phyloP scores from a whole-genome alignment of 495 filamentous ascomycete genomes.

The Xanthoparmelia taractica region DNA sequence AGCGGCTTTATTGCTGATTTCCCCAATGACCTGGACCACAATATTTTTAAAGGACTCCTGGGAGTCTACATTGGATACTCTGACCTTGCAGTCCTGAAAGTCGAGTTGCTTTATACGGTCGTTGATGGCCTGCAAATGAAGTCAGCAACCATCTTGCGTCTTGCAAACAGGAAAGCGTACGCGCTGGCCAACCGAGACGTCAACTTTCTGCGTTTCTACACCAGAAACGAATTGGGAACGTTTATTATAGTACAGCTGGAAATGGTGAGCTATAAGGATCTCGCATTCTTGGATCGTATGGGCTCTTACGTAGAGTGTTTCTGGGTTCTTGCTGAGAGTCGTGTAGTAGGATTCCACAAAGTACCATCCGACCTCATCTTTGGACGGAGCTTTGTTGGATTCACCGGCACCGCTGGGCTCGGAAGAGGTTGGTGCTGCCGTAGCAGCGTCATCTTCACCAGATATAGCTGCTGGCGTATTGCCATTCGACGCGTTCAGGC shows the following conservation, averaged over 20 bases:
- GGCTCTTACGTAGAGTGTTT: conserved; percentile 76
- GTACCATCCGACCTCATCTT: conserved; percentile 96
- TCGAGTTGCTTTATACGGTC: conserved; percentile 87
- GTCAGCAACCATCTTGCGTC: conserved; percentile 14
- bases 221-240: conserved; percentile 76
- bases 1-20: conserved; percentile 86
- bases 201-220: conserved; percentile 75
- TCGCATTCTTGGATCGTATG: conserved; percentile 13
- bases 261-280: conserved; percentile 12
- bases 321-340: conserved; percentile 85
- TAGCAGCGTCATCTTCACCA: conserved; percentile 13
- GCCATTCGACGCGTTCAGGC: conserved; percentile 27
- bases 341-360: conserved; percentile 99
- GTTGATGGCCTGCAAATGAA: conserved; percentile 63
- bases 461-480: not conserved
- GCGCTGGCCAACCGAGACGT: conserved; percentile 73
- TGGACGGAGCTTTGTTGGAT: conserved; percentile 43
- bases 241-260: conserved; percentile 72
- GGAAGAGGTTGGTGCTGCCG: conserved; percentile 31
- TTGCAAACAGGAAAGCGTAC: conserved; percentile 46
- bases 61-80: conserved; percentile 94
- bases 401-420: conserved; percentile 34
- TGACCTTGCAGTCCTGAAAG: conserved; percentile 96
- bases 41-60: conserved; percentile 89
- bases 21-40: conserved; percentile 93